Conservation (phyloP, 192 early-diverging fungal genomes). For the Spizellomyces sp. region DNA sequence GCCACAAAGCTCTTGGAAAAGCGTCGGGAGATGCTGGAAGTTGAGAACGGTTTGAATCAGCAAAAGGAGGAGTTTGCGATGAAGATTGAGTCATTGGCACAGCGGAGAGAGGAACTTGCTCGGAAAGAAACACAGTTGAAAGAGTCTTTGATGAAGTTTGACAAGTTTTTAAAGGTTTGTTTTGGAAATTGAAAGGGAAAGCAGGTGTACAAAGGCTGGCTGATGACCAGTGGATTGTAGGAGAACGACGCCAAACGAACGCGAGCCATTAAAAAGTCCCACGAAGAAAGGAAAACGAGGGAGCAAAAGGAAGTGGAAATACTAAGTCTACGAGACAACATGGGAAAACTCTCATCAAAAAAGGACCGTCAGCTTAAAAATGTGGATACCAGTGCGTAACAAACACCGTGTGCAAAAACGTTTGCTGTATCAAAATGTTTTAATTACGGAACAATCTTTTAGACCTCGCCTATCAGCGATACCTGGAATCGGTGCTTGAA, state of each 20-base stretch:
- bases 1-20: conserved; percentile 62
- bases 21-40: conserved; percentile 66
- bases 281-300: conserved; percentile 57
- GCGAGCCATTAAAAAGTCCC: conserved; percentile 62
- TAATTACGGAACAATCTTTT: conserved; percentile 16
- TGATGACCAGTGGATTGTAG: conserved; percentile 28
- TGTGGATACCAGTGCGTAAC: conserved; percentile 55
- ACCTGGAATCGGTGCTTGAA: conserved; percentile 59
- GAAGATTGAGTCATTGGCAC: conserved; percentile 62
- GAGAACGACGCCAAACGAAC: conserved; percentile 69
- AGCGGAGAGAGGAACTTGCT: conserved; percentile 60
- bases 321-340: conserved; percentile 38
- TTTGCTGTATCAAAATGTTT: too few species aligned
- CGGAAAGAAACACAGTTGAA: conserved; percentile 57
- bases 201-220: neutral
- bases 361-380: conserved; percentile 43
- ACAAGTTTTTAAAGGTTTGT: conserved; percentile 63
- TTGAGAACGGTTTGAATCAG: conserved; percentile 58
- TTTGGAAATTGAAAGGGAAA: neutral
- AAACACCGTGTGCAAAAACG: too few species aligned
- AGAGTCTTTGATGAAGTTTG: conserved; percentile 63
- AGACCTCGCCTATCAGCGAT: conserved; percentile 60
- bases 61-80: conserved; percentile 69
- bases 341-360: conserved; percentile 27
- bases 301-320: conserved; percentile 62